Evolutionary conservation across 495 filamentous ascomycete species (phyloP), one percentile per base, ranked within the genome.

Genomic region (Talaromyces stipitatus): DNA sequence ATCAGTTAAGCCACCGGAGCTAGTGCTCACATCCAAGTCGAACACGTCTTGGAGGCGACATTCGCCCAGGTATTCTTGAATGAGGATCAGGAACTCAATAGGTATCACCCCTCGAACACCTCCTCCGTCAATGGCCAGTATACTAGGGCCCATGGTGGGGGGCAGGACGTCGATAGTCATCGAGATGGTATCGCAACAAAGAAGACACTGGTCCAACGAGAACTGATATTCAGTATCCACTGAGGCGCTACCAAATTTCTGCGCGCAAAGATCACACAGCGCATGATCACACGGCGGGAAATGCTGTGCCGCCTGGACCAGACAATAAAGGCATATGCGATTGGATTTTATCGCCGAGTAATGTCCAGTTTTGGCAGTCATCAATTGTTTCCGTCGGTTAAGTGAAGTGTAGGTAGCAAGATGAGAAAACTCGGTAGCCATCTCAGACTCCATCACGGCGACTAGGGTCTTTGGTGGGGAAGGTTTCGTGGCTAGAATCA

Each of bases 71-170:
- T 58, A 14, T 52, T 66, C 61, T 43, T 75, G 58, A n/a, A 75
- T 53, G 4, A 71, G 46, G 9, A 62, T 28, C 2, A 74, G 61
- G 41, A 66, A 68, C 45, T 73, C 62, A 7, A 76, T 60, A 2
- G 64, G 67, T 23, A 73, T 62, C 11, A 71, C 62, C 18, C 66
- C 71, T 20, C 67, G 59, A 12, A 68, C 62, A 1, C 69, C 64
- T 12, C 67, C 65, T 24, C 69, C 62, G 50, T 76, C 67, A 46
- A 76, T 66, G 32, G 69, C 66, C 8, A 76, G 60, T 9, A 76
- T 64, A 18, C 60, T 50, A 1, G 64, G 62, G n/a, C 64, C 67
- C 23, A 67, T 61, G 1, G 67, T 74, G 2, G 64, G 65, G 1
- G 66, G 70, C 29, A 74, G 64, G 8, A 71, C 22, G 28, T 65